These are phyloP conservation scores for Pythium scleroteichum DNA, from an alignment of 352 stramenopile species.

Conservation along the genomic window DNA sequence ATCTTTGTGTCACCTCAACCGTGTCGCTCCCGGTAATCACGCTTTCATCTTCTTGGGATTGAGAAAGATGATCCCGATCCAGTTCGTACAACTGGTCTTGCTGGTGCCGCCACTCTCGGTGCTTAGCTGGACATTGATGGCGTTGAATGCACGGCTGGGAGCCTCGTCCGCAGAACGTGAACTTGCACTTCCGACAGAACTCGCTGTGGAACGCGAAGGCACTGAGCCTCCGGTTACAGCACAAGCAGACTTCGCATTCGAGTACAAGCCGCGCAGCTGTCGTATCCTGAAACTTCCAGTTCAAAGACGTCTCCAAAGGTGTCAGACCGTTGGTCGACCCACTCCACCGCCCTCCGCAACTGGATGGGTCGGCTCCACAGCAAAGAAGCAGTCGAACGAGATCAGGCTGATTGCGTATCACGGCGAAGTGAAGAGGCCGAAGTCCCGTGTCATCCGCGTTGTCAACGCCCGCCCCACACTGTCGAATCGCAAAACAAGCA, in stretches of 20 bases:
- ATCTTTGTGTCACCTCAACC: neutral
- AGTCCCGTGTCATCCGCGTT: slow-evolving; percentile 66
- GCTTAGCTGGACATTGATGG: slow-evolving; percentile 61
- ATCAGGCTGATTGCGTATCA: slow-evolving; percentile 78
- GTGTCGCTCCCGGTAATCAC: neutral
- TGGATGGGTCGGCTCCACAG: slow-evolving; percentile 41
- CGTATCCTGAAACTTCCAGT: slow-evolving; percentile 74
- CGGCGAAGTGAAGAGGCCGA: slow-evolving; percentile 76
- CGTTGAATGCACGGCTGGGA: slow-evolving; percentile 56
- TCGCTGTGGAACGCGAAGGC: slow-evolving; percentile 52
- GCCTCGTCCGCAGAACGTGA: slow-evolving; percentile 53
- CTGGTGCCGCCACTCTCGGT: slow-evolving; percentile 1
- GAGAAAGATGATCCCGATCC: neutral
- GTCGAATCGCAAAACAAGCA: slow-evolving; percentile 64
- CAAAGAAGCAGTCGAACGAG: slow-evolving; percentile 65
- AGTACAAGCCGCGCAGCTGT: slow-evolving; percentile 64
- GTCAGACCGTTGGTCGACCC: slow-evolving; percentile 41
- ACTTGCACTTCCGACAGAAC: slow-evolving; percentile 53
- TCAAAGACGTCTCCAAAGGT: slow-evolving; percentile 52
- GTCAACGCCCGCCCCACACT: slow-evolving; percentile 66
- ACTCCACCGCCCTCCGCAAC: slow-evolving; percentile 39
- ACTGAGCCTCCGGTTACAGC: slow-evolving; percentile 77
- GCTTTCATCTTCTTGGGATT: neutral
- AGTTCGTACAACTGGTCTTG: neutral
- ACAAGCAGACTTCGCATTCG: slow-evolving; percentile 73